These are phyloP conservation scores for Hemisphaericaspora subhashii DNA, from an alignment of 1,139 yeast genomes.

Conservation along the genomic window DNA sequence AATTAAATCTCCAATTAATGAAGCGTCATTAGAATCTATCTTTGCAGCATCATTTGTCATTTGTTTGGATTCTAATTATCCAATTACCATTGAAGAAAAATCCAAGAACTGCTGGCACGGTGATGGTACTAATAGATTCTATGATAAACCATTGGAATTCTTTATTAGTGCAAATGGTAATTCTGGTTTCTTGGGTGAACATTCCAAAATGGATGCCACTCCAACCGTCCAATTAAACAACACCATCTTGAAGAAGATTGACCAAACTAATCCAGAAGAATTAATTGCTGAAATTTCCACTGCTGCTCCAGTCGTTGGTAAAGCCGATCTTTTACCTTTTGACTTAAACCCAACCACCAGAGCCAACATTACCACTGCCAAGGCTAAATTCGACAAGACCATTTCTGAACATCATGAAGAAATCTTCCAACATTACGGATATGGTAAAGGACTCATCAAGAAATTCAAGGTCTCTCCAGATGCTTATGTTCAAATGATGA, in stretches of 20 bases:
- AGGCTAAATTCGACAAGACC: conserved; percentile 52
- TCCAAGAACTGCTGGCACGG: conserved; percentile 94
- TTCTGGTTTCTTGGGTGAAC: conserved; percentile 95
- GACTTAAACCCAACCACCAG: conserved; percentile 55
- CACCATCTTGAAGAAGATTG: conserved; percentile 59
- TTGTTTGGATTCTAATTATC: conserved; percentile 72
- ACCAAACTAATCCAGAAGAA: conserved; percentile 41
- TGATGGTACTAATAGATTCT: conserved; percentile 85
- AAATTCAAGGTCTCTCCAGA: conserved; percentile 73
- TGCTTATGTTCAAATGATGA: conserved; percentile 72
- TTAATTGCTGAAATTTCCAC: conserved; percentile 32
- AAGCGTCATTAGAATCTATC: conserved; percentile 62
- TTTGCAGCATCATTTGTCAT: conserved; percentile 79
- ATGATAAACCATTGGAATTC: conserved; percentile 89
- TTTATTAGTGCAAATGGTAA: conserved; percentile 79
- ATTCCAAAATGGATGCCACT: conserved; percentile 97
- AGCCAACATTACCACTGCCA: conserved; percentile 55
- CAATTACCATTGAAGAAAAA: conserved; percentile 81
- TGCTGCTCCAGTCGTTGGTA: conserved; percentile 19
- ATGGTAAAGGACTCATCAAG: conserved; percentile 72
- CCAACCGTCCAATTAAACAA: conserved; percentile 91
- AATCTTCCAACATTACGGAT: conserved; percentile 69
- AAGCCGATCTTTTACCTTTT: conserved; percentile 33
- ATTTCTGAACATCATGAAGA: conserved; percentile 58
- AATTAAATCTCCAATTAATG: conserved; percentile 55